Evolutionary conservation across 257 asterid genomes (phyloP), one percentile per base, ranked within the genome.

Genomic region (Scutellaria galericulata): DNA sequence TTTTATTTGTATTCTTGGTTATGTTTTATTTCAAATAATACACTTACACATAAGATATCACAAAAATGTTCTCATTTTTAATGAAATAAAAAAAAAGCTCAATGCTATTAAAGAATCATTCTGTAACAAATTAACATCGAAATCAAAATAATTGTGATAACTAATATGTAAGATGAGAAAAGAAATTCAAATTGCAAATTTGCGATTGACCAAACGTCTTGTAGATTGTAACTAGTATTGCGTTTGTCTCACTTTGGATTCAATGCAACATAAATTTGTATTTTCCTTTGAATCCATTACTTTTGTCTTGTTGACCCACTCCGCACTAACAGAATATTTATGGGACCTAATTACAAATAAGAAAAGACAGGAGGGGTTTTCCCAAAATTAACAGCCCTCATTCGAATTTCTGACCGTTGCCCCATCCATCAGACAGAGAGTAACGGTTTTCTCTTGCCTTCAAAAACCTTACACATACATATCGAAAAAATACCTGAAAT

Each of bases 371-470:
- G 37, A 31, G 37, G 37, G 37, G 37, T 31, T 31, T 31, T 31
- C 37, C 37, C 37, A 2, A 31, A 31, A 31, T 31, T 31, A 10
- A 20, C 39, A 18, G 37, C 70, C 35, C 35, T 44, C 51, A 54
- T 85, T 88, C 83, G 81, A 86, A 88, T 42, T 78, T 89, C 74
- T 31, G 91, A 90, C 98, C 98, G 98, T 92, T 91, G 83, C 62
- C 83, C 83, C 75, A 70, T 78, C 83, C 75, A 70, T 78, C 63
- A 31, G 66, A 56, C 80, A 78, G 56, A 55, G 14, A 11, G 45
- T 80, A 87, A 86, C 96, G 84, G 96, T 89, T 75, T 70, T 68
- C 74, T 39, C 67, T 56, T 41, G 55, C 61, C 68, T 75, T 69
- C 2, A 80, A 78, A 72, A 70, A 55, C 67, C 15, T 44, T 73